Base-by-base conservation (phyloP, 352 stramenopile species). In the Thalassiosira mediterranea region DNA sequence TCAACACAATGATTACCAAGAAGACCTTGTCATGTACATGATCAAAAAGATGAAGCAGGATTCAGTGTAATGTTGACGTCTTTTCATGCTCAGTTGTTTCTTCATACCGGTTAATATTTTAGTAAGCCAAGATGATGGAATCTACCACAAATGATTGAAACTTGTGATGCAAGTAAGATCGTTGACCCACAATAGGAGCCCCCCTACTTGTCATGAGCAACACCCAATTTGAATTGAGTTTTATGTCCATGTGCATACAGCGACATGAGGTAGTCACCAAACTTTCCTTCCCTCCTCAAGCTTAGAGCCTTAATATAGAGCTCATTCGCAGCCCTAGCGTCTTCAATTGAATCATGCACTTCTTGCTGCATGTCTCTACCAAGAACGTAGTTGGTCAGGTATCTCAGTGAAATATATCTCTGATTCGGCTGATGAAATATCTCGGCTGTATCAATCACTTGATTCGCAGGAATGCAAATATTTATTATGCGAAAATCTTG, bases 321-420 rank as follows among this genome's bases (percentile, higher is more conserved):
- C 29, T 92, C 82, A 58, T 95, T 80, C 7, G 94, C 92, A 47
- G 92, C 91, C 28, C 78, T 88, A 0, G 93, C 91, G 83, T 97
- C 94, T 77, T 97, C 93, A 40, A 97, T 93, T 42, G 90, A 96
- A 71, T 97, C 94, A 75, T 97, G 94, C 28, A 91, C 94, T 69
- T 96, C 91, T 68, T 91, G 85, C 81, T 97, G 94, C 70, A 97
- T 96, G 64, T 95, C 90, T 42, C 88, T 75, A 13, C 88, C 83
- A n/a, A 97, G 78, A 15, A 97, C 78, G 57, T 94, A 95, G 61
- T 94, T 94, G 5, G 87, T 83, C 17, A 97, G 80, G 79, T 96
- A 97, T 23, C 93, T 80, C 7, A 97, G 76, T 3, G 90, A 94
- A 28, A 97, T 91, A 71, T 95, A 96, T 28, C 94, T 84, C 73